Evolutionary conservation across 495 filamentous ascomycete genomes (phyloP).

Genomic region (Apodospora peruviana): DNA sequence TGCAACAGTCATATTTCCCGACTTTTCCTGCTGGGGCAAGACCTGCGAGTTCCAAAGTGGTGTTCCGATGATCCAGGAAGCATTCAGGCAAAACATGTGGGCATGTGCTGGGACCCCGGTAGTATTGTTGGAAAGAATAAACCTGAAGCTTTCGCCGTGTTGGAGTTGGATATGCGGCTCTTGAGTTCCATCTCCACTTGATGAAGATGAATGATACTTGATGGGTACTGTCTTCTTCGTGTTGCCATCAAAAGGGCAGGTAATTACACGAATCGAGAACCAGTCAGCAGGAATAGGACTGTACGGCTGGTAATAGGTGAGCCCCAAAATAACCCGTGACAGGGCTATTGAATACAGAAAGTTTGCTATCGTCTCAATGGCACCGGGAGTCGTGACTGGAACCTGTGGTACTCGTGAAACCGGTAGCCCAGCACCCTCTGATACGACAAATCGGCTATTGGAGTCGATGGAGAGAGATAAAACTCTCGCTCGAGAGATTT

Average conservation of each 20-base stretch:
- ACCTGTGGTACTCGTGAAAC: no score
- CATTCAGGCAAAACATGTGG: slow-evolving; percentile 16
- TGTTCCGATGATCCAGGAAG: slow-evolving; percentile 11
- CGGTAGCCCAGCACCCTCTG: no score
- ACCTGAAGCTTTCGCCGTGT: slow-evolving; percentile 6
- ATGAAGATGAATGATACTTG: no score
- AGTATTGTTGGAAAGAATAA: slow-evolving; percentile 6
- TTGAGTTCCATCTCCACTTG: slow-evolving; percentile 2
- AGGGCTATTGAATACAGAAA: slow-evolving; percentile 1
- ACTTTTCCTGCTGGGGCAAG: slow-evolving; percentile 1
- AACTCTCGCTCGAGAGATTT: background rate
- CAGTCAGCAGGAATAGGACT: slow-evolving; percentile 10
- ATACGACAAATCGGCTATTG: background rate
- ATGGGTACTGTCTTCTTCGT: no score
- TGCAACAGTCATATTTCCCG: slow-evolving; percentile 9
- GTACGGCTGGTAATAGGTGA: slow-evolving; percentile 6
- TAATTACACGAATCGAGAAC: slow-evolving; percentile 15
- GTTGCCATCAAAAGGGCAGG: no score
- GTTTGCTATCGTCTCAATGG: background rate
- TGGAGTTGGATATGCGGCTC: slow-evolving; percentile 1
- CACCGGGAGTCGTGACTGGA: background rate
- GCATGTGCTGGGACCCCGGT: slow-evolving; percentile 2
- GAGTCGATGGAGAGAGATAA: background rate
- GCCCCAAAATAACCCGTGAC: background rate
- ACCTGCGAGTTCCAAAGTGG: slow-evolving; percentile 12